Evolutionary conservation across 192 early-diverging fungal species (phyloP).

Genomic region (Podila horticola): DNA sequence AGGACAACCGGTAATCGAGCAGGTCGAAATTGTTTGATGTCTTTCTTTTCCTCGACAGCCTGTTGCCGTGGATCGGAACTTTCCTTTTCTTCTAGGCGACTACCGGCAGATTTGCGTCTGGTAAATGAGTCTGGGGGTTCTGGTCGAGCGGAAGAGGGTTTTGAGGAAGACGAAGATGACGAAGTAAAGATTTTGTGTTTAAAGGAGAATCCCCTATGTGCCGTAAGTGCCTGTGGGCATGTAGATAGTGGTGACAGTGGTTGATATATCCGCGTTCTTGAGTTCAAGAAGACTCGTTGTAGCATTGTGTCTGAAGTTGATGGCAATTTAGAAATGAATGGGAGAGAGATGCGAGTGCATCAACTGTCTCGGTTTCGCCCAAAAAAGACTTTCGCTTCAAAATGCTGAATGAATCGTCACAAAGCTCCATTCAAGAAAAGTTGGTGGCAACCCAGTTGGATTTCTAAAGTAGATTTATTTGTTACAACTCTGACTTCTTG

Average conservation of each 20-base stretch:
- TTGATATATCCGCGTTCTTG: too few relatives aligned
- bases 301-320: too few relatives aligned
- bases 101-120: not conserved
- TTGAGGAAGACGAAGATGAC: not conserved
- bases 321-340: too few relatives aligned
- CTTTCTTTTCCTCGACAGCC: constrained; percentile 12
- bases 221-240: too few relatives aligned
- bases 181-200: not conserved
- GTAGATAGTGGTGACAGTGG: too few relatives aligned
- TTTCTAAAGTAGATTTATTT: not conserved
- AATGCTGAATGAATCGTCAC: too few relatives aligned
- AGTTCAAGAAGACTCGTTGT: too few relatives aligned
- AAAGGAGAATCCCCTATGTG: too few relatives aligned
- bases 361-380: too few relatives aligned
- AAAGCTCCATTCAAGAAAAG: too few relatives aligned
- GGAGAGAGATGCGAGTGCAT: too few relatives aligned
- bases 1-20: constrained; percentile 84
- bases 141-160: not conserved
- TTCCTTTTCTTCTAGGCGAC: not conserved
- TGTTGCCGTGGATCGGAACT: constrained; percentile 19
- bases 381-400: too few relatives aligned
- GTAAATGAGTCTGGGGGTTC: not conserved
- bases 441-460: not conserved
- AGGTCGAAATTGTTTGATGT: constrained; percentile 63
- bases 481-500: not conserved